Base-by-base conservation (phyloP, 148 eudicot species). In the Chenopodium album region DNA sequence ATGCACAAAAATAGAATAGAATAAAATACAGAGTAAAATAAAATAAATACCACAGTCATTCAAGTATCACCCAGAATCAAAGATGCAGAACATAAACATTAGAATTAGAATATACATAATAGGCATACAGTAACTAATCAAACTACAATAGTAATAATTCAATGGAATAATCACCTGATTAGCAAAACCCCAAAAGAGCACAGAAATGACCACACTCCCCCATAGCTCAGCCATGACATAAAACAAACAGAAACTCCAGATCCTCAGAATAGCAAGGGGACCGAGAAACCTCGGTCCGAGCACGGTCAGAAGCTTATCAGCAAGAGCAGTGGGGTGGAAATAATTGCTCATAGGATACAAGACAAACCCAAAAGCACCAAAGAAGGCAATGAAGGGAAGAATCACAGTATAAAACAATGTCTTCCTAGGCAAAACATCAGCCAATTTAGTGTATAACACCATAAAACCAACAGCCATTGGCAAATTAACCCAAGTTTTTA, bases 141-240 rank as follows among this genome's bases (percentile, higher is more conserved):
- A n/a, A 29, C 22, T 10, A 59, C n/a, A 46, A 64, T 9, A 71
- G 8, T 31, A 7, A 9, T 34, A 83, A 32, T 54, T 12, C 23
- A 78, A 60, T 48, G 44, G 56, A 69, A 67, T 1, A 60, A n/a
- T 82, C 69, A 97, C 99, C 99, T 97, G 99, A 90, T 97, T 97
- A 71, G 99, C 99, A 86, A 97, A 92, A 4, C 99, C 99, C 99
- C 99, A 97, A 83, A 97, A 94, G 82, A 97, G 94, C 70, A 97
- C 99, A 19, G 99, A 97, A 80, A 97, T 77, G 32, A 97, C 99
- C 41, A 97, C 99, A 88, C 99, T 97, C 0, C 99, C 99, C 99
- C 99, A 97, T 81, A 97, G 97, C 89, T 97, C 99, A 88, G 99
- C 99, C 99, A 97, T 97, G 78, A 97, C 99, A 94, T 97, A 97